Evolutionary conservation across 2,329 filamentous ascomycete genomes (phyloP).

Genomic region (Aspergillus awamori): DNA sequence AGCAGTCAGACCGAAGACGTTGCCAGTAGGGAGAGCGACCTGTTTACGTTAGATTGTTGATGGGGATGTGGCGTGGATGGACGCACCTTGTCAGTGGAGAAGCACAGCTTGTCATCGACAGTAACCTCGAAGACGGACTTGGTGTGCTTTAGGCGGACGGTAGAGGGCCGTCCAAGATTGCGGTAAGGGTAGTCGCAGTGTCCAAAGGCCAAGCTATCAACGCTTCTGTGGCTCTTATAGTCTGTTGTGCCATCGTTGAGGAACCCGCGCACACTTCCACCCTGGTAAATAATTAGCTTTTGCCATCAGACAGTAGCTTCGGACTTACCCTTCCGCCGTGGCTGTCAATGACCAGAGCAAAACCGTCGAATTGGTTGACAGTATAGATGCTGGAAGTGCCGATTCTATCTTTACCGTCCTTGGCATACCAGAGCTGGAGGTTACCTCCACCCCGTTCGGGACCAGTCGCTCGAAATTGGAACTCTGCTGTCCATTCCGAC

Average conservation of each 20-base stretch:
- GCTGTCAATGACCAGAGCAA: slow-evolving; percentile 83
- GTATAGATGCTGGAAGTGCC: slow-evolving; percentile 81
- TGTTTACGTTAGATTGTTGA: slow-evolving; percentile 35
- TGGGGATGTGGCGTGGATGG: background rate
- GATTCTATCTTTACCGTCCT: slow-evolving; percentile 66
- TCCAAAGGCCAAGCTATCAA: slow-evolving; percentile 87
- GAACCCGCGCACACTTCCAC: slow-evolving; percentile 86
- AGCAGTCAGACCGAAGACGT: slow-evolving; percentile 84
- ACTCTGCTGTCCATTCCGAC: slow-evolving; percentile 76
- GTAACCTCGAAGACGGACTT: slow-evolving; percentile 71
- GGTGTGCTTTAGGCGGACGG: slow-evolving; percentile 73
- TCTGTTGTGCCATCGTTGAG: slow-evolving; percentile 86
- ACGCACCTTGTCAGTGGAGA: slow-evolving; percentile 69
- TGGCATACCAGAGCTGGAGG: slow-evolving; percentile 89
- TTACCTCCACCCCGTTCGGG: slow-evolving; percentile 85
- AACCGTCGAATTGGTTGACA: slow-evolving; percentile 81
- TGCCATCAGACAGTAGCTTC: background rate
- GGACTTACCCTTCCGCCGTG: slow-evolving; percentile 67
- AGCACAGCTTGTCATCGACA: slow-evolving; percentile 79
- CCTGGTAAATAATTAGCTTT: slow-evolving; percentile 39
- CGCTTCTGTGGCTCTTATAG: slow-evolving; percentile 72
- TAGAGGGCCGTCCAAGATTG: slow-evolving; percentile 82
- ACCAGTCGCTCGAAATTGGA: slow-evolving; percentile 86
- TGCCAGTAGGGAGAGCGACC: slow-evolving; percentile 75
- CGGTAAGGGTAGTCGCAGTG: slow-evolving; percentile 90